Evolutionary conservation across 306 rosid genomes (phyloP).

Genomic region (Dryas octopetala): DNA sequence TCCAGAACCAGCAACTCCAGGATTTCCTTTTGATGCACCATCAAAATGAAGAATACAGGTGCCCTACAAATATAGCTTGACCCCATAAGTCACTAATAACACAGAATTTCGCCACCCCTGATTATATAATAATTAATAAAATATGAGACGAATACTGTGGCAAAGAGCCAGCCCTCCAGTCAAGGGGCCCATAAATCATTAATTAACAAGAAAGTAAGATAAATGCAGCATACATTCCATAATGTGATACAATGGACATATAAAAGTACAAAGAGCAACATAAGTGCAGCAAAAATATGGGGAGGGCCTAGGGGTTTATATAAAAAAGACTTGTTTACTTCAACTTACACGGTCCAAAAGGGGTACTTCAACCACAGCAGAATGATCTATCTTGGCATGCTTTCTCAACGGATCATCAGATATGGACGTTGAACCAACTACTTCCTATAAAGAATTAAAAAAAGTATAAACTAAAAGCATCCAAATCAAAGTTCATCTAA

Average conservation of each 20-base stretch:
- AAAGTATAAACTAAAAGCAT: not conserved
- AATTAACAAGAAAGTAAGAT: not conserved
- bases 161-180: not conserved
- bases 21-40: slow-evolving; percentile 92
- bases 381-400: slow-evolving; percentile 46
- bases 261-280: not conserved
- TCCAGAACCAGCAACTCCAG: slow-evolving; percentile 94
- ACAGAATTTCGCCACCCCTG: too few species aligned
- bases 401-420: slow-evolving; percentile 40
- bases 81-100: not conserved
- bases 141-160: too few species aligned
- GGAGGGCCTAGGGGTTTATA: too few species aligned
- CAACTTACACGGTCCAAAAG: slow-evolving; percentile 46
- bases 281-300: not conserved
- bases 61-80: slow-evolving; percentile 40
- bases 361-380: slow-evolving; percentile 28
- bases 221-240: not conserved
- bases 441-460: slow-evolving; percentile 34
- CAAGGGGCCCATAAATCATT: not conserved
- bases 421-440: slow-evolving; percentile 23
- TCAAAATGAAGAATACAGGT: slow-evolving; percentile 75
- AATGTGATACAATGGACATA: not conserved
- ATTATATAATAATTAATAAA: too few species aligned
- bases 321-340: slow-evolving; percentile 13
- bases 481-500: not conserved